Percentiles rank a stretch among this genome's conserved stretches.
phyloP scores from a whole-genome alignment of 73 alveolate species.

The Paramecium sonneborni region DNA sequence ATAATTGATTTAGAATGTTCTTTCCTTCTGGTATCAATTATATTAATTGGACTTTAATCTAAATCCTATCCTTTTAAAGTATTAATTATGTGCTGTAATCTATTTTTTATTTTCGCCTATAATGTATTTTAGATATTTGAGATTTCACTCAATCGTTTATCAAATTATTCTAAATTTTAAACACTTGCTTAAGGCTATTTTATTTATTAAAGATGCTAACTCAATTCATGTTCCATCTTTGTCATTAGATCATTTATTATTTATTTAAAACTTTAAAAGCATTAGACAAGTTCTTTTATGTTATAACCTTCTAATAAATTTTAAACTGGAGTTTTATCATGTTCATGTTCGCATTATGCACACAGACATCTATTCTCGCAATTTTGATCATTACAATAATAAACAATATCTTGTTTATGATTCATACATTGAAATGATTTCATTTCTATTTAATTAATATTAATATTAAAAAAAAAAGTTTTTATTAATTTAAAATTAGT shows the following conservation, averaged over 20 bases:
- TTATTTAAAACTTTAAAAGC: background rate
- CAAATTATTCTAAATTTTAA: background rate
- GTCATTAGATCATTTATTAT: background rate
- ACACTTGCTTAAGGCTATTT: background rate
- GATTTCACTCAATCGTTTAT: background rate
- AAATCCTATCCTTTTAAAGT: background rate
- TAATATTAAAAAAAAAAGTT: background rate
- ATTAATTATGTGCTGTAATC: background rate
- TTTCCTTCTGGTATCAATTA: background rate
- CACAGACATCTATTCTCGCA: background rate
- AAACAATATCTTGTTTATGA: background rate
- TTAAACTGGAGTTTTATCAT: background rate
- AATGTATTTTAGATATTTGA: background rate
- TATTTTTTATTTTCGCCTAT: background rate
- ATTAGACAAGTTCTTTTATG: background rate
- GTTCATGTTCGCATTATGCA: background rate
- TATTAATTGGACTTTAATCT: background rate
- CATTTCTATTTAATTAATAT: background rate
- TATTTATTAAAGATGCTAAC: background rate
- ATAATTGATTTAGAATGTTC: background rate
- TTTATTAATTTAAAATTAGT: too few species aligned
- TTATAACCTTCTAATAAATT: background rate
- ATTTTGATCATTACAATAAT: background rate
- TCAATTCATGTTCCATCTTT: conserved; percentile 1
- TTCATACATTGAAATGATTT: background rate